Evolutionary conservation across 2,329 filamentous ascomycete genomes (phyloP), one percentile per base, ranked within the genome.

Genomic region (Trichophaea hybrida): DNA sequence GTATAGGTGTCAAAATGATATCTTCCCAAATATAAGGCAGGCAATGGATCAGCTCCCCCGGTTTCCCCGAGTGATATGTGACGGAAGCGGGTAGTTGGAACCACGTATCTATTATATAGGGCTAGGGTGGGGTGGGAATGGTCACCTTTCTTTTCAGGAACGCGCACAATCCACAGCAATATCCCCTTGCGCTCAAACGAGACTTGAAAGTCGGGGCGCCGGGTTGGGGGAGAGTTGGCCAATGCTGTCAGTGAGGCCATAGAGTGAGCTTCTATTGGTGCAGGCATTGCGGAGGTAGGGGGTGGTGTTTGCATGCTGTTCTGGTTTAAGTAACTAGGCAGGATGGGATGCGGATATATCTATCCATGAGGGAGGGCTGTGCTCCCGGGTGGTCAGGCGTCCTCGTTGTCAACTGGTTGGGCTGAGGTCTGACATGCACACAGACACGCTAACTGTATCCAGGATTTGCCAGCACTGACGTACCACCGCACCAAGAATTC

Each of bases 1-100:
- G 95, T 64, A 93, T 79, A 0, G 93, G 87, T 1, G 91, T 94
- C 50, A 98, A 81, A 67, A 96, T 94, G 59, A 96, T 80, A 77
- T 96, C 91, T 64, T 33, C 38, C 32, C 8, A 12, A 33, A 13
- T 13, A 24, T 5, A 17, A 13, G 31, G 13, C 7, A 10, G 34
- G 34, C 32, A n/a, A 13, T 15, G n/a, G 31, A 33, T 51, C 32
- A 51, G 48, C 17, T 2, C 24, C 24, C 24, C 10, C 10, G 12
- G 10, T 51, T 51, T 3, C 24, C 24, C 24, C 24, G 24, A 24
- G 24, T 24, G 24, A 24, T 24, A 24, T 24, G 5, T 54, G 51
- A 17, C 13, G n/a, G 8, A 13, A 32, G n/a, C 12, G 4, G 7
- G n/a, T 13, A 6, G 13, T 34, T 35, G 31, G 51, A 6, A 32